Evolutionary conservation across 192 early-diverging fungal genomes (phyloP).

Genomic region (Spinellus fusiger): DNA sequence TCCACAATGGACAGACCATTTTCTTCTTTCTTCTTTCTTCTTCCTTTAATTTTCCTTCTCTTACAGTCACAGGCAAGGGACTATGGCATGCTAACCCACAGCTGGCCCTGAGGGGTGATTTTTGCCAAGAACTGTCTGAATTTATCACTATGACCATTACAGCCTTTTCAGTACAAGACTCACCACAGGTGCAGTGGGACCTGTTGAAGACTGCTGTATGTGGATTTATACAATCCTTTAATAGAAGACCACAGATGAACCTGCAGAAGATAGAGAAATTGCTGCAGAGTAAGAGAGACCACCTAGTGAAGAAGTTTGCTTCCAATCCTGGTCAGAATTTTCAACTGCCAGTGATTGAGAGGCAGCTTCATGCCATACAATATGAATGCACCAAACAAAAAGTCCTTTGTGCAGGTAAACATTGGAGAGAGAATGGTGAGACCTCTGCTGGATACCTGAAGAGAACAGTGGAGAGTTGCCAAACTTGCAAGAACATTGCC

Average conservation of each 20-base stretch:
- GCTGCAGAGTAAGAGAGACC: slow-evolving; percentile 1
- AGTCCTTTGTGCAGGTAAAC: background rate
- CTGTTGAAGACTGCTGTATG: background rate
- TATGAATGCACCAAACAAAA: background rate
- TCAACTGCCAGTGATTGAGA: background rate
- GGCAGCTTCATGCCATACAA: background rate
- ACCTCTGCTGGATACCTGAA: slow-evolving; percentile 2
- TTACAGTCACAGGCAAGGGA: background rate
- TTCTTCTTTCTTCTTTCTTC: slow-evolving; percentile 6
- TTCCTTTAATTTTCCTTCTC: background rate
- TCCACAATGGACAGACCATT: slow-evolving; percentile 7
- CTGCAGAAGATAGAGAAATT: background rate
- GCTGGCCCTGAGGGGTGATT: background rate
- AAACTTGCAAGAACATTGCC: background rate
- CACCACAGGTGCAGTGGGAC: slow-evolving; percentile 4
- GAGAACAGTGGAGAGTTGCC: background rate
- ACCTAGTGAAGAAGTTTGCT: background rate
- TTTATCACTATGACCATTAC: background rate
- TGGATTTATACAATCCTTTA: background rate
- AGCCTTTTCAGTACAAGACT: background rate
- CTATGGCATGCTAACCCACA: slow-evolving; percentile 10
- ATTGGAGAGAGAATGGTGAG: slow-evolving; percentile 9
- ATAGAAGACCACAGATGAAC: background rate
- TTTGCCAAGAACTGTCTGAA: background rate
- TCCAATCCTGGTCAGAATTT: background rate